Percentiles rank a stretch among this genome's conserved stretches.
Evolutionary conservation across 192 early-diverging fungal species (phyloP).

Genomic region (Powellomyces hirtus): DNA sequence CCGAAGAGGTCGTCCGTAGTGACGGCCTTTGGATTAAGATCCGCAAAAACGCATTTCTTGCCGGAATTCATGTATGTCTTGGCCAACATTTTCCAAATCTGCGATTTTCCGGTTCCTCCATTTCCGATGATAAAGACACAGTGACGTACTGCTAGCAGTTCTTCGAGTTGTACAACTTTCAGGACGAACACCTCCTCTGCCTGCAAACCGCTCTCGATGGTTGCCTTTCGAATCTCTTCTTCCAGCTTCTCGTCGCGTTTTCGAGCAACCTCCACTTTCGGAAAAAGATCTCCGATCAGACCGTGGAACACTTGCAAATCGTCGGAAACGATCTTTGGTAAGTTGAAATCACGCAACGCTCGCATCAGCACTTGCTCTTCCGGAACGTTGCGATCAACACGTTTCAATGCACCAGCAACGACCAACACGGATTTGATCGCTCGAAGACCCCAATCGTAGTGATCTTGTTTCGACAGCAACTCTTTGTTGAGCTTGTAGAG

Average conservation of each 20-base stretch:
- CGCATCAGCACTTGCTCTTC: slow-evolving; percentile 68
- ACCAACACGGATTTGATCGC: slow-evolving; percentile 69
- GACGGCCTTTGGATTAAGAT: slow-evolving; percentile 66
- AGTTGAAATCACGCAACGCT: slow-evolving; percentile 66
- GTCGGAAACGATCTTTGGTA: slow-evolving; percentile 65
- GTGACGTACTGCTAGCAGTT: slow-evolving; percentile 63
- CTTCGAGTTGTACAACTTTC: slow-evolving; percentile 63
- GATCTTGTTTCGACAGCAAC: slow-evolving; percentile 65
- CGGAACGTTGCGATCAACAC: slow-evolving; percentile 57
- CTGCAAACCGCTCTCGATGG: slow-evolving; percentile 59
- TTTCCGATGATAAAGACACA: slow-evolving; percentile 71
- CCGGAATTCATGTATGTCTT: slow-evolving; percentile 60
- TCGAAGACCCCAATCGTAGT: slow-evolving; percentile 69
- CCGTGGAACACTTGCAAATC: slow-evolving; percentile 68
- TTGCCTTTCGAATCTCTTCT: slow-evolving; percentile 62
- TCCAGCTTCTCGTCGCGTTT: slow-evolving; percentile 61
- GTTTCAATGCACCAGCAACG: slow-evolving; percentile 62
- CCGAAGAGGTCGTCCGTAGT: slow-evolving; percentile 68
- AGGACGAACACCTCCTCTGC: slow-evolving; percentile 66
- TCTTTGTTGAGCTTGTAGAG: slow-evolving; percentile 64
- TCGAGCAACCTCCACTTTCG: slow-evolving; percentile 58
- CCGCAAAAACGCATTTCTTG: slow-evolving; percentile 54
- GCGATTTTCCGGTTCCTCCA: slow-evolving; percentile 61
- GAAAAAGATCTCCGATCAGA: slow-evolving; percentile 64
- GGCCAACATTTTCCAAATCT: slow-evolving; percentile 67